Conservation (phyloP, 805 yeast genomes). For the Clavispora phyllophila region DNA sequence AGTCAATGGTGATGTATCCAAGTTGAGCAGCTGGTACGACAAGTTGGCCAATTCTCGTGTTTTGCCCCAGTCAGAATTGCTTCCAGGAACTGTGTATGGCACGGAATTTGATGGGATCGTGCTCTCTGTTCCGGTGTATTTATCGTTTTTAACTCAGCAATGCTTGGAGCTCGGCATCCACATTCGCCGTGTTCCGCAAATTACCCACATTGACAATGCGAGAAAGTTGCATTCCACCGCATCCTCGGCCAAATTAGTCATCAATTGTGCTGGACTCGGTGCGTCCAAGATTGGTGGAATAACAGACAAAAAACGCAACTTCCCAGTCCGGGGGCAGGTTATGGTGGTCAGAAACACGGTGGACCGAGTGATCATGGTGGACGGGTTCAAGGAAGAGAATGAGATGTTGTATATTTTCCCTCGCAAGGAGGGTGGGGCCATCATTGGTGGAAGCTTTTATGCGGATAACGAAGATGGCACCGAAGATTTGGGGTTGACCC, state of each 20-base stretch:
- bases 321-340: constrained; percentile 59
- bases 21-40: constrained; percentile 43
- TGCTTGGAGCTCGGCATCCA: constrained; percentile 44
- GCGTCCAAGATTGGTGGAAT: constrained; percentile 44
- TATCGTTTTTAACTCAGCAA: constrained; percentile 46
- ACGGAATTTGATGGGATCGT: constrained; percentile 50
- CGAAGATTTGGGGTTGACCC: constrained; percentile 39
- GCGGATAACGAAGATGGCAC: constrained; percentile 9
- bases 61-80: constrained; percentile 32
- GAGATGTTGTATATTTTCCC: constrained; percentile 62
- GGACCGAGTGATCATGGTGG: constrained; percentile 26
- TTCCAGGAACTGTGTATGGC: constrained; percentile 41
- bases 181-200: constrained; percentile 34
- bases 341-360: constrained; percentile 45
- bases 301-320: constrained; percentile 34
- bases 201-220: constrained; percentile 47
- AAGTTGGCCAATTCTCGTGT: constrained; percentile 34
- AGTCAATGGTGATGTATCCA: constrained; percentile 4
- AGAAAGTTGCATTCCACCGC: constrained; percentile 12
- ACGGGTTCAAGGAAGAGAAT: constrained; percentile 26
- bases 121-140: constrained; percentile 53
- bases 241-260: constrained; percentile 40
- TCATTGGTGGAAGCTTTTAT: constrained; percentile 52
- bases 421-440: constrained; percentile 58
- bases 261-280: constrained; percentile 55